Conservation (phyloP, 2,329 filamentous ascomycete species). For the Didymella sp. region DNA sequence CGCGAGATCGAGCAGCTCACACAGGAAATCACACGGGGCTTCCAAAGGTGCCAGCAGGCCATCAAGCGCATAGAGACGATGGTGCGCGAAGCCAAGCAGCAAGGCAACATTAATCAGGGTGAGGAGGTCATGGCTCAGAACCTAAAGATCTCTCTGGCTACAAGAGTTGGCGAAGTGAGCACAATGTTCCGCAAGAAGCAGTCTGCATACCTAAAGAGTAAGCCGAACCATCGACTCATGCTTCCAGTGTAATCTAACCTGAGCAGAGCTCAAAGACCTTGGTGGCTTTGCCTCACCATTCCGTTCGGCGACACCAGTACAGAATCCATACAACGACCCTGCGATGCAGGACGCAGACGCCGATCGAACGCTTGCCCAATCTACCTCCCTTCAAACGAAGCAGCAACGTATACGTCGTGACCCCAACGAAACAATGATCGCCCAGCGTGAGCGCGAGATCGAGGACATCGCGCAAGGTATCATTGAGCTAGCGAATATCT, state of each 20-base stretch:
- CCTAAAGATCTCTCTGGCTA: conserved; percentile 88
- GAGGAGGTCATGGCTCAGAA: conserved; percentile 97
- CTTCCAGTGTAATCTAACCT: conserved; percentile 21
- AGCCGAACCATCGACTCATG: conserved; percentile 23
- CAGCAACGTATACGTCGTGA: conserved; percentile 68
- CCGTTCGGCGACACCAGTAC: conserved; percentile 53
- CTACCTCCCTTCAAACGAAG: conserved; percentile 80
- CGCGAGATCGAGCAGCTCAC: conserved; percentile 88
- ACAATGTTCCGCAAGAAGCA: conserved; percentile 96
- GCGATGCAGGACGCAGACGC: conserved; percentile 88
- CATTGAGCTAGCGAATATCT: conserved; percentile 95
- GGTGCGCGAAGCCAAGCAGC: conserved; percentile 78
- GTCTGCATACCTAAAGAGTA: conserved; percentile 93
- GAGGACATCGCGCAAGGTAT: conserved; percentile 98
- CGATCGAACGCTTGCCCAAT: conserved; percentile 90
- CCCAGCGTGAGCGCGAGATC: conserved; percentile 93
- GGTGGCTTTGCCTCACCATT: conserved; percentile 58
- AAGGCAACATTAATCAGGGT: conserved; percentile 75
- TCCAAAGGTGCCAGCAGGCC: conserved; percentile 87
- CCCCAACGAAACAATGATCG: conserved; percentile 77
- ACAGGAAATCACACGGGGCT: conserved; percentile 84
- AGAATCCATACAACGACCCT: conserved; percentile 79
- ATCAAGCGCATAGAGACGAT: conserved; percentile 89
- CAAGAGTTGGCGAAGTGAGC: conserved; percentile 89
- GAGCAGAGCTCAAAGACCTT: conserved; percentile 53